These are phyloP conservation scores for Aspergillus texensis DNA, from an alignment of 2,329 filamentous ascomycete species.

Conservation along the genomic window DNA sequence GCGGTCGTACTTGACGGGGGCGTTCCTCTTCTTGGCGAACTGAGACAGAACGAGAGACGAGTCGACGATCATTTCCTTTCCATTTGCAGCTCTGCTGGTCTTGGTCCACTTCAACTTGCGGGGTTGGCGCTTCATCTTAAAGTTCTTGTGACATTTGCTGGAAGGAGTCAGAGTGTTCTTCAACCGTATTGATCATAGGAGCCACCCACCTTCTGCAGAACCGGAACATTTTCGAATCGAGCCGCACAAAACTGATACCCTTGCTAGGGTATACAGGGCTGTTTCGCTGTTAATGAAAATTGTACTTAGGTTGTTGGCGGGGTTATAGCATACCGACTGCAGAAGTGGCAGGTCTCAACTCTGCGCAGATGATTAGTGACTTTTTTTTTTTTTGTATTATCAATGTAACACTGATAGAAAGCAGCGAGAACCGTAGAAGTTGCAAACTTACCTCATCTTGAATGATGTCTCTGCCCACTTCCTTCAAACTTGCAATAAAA, in stretches of 20 bases:
- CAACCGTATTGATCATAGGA: not conserved
- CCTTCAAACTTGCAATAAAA: conserved; percentile 1
- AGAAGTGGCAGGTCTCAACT: conserved; percentile 70
- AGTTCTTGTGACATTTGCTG: conserved; percentile 72
- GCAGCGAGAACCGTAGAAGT: not conserved
- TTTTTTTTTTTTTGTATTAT: not conserved
- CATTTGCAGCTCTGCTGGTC: conserved; percentile 80
- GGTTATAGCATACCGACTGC: conserved; percentile 46
- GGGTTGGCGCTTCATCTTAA: conserved; percentile 98
- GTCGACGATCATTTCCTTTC: conserved; percentile 91
- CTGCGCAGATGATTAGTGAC: conserved; percentile 21
- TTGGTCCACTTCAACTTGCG: conserved; percentile 98
- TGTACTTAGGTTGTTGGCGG: conserved; percentile 1
- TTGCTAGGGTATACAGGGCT: conserved; percentile 66
- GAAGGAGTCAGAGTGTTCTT: conserved; percentile 43
- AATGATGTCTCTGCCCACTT: not conserved
- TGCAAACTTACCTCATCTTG: not conserved
- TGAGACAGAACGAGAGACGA: conserved; percentile 71
- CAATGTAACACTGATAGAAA: not conserved
- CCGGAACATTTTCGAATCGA: not conserved
- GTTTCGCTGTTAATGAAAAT: conserved; percentile 22
- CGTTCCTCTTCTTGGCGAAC: conserved; percentile 90
- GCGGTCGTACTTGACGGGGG: conserved; percentile 93
- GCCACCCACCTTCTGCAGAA: not conserved
- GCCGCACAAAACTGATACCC: conserved; percentile 67